Conservation (phyloP, 1,284 basidiomycete species). For the Ustilago vetiveriae region DNA sequence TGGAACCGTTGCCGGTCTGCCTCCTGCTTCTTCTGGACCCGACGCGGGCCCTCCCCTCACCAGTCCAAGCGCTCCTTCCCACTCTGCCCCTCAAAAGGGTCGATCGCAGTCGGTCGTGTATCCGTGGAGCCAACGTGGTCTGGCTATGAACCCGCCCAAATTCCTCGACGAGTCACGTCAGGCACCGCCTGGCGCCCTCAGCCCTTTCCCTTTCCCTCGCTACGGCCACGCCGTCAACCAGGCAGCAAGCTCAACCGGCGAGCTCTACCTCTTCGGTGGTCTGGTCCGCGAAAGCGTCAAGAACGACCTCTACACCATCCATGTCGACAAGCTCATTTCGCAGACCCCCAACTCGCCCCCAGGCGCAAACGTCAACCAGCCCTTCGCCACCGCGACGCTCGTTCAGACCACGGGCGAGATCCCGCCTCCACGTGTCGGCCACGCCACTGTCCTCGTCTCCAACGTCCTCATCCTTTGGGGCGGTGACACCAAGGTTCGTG, state of each 20-base stretch:
- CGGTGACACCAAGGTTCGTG: conserved; percentile 83
- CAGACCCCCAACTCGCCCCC: conserved; percentile 75
- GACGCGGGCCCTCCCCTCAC: conserved; percentile 28
- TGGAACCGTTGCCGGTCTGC: conserved; percentile 43
- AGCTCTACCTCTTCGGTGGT: conserved; percentile 96
- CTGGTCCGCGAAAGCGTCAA: conserved; percentile 89
- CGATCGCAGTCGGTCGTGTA: conserved; percentile 60
- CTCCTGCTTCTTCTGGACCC: conserved; percentile 42
- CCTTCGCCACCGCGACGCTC: conserved; percentile 71
- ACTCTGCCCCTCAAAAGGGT: conserved; percentile 14
- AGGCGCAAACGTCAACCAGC: conserved; percentile 53
- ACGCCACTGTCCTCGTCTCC: conserved; percentile 93
- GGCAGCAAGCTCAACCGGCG: conserved; percentile 77
- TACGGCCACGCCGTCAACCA: conserved; percentile 97
- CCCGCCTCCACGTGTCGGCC: conserved; percentile 89
- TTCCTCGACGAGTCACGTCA: conserved; percentile 65
- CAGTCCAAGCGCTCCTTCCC: conserved; percentile 10
- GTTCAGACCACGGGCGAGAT: conserved; percentile 82
- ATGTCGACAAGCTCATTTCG: conserved; percentile 71
- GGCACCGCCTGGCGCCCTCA: conserved; percentile 63
- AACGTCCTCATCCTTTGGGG: conserved; percentile 98
- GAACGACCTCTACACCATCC: conserved; percentile 83
- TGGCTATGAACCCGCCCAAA: conserved; percentile 64
- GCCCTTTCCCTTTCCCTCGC: conserved; percentile 83
- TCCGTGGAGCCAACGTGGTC: conserved; percentile 64